Evolutionary conservation across 345 rosid species (phyloP), one percentile per base, ranked within the genome.

Genomic region (Gossypium anomalum): DNA sequence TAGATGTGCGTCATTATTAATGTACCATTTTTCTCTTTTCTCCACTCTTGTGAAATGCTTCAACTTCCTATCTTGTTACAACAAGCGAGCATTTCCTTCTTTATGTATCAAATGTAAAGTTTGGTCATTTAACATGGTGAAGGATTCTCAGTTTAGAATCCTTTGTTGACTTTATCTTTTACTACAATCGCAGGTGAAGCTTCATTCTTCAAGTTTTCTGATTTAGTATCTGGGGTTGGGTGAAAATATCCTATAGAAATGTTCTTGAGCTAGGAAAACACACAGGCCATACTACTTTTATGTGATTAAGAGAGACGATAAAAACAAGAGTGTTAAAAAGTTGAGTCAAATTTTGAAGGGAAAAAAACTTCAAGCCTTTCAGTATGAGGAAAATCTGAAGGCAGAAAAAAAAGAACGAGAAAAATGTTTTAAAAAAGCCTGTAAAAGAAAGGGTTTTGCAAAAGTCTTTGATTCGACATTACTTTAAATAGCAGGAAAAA

Each of bases 161-260:
- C 71, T 71, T 53, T 59, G 16, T 80, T 77, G 79, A 77, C 78
- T 65, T 52, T 63, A 70, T 58, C 65, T 81, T 81, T 78, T 80
- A 78, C 75, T 78, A 81, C 48, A 71, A 78, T 81, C 77, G 79
- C 84, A 81, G 84, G 84, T 81, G 75, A 78, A 73, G 69, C 79
- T 75, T 47, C 71, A 55, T 71, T 78, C 78, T 62, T 78, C 77
- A 56, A 73, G 71, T 81, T 75, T 70, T 78, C 81, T 76, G 68
- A 59, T 81, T 74, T 45, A 66, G 12, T 64, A 66, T 68, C 72
- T 53, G 76, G 66, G 76, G 23, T 77, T 71, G 76, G 60, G 77
- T 74, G 67, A 52, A 69, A 73, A 80, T 66, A 38, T 22, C 70
- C 25, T 13, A 55, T 66, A 73, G 41, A 58, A 43, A 52, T 52